Percentiles rank a stretch among this genome's conserved stretches.
Conservation (phyloP, 2,329 filamentous ascomycete species). For the Fusarium setosum region DNA sequence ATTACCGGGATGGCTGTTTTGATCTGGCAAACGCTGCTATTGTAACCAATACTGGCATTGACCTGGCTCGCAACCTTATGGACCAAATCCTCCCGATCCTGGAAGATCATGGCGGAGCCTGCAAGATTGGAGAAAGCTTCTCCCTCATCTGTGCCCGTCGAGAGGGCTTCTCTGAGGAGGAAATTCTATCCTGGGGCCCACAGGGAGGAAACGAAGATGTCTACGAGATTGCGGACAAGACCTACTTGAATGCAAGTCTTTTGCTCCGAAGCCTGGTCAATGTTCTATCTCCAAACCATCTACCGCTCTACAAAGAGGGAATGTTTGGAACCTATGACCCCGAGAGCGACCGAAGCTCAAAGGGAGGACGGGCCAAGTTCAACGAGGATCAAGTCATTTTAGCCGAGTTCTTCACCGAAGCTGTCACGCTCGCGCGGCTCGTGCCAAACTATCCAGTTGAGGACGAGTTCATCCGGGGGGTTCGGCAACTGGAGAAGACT, state of each 20-base stretch:
- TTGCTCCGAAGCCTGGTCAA: neutral
- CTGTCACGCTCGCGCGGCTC: neutral
- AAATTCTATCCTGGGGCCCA: neutral
- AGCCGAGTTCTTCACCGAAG: neutral
- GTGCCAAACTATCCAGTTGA: neutral
- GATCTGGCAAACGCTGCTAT: constrained; percentile 2
- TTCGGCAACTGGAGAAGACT: neutral
- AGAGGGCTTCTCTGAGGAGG: neutral
- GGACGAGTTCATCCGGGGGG: neutral
- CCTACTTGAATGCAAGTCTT: neutral
- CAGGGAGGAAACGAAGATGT: neutral
- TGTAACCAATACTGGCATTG: neutral
- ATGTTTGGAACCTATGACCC: neutral
- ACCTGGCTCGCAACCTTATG: neutral
- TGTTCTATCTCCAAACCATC: neutral
- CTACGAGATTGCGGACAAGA: neutral
- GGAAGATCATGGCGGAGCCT: neutral
- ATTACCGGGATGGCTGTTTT: neutral
- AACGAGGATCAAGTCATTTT: neutral
- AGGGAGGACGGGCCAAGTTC: neutral
- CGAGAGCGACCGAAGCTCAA: neutral
- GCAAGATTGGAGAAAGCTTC: neutral
- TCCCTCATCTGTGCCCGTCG: neutral
- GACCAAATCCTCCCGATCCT: neutral
- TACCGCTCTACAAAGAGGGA: neutral